Conservation (phyloP, 306 rosid genomes). For the Mimosa bimucronata region DNA sequence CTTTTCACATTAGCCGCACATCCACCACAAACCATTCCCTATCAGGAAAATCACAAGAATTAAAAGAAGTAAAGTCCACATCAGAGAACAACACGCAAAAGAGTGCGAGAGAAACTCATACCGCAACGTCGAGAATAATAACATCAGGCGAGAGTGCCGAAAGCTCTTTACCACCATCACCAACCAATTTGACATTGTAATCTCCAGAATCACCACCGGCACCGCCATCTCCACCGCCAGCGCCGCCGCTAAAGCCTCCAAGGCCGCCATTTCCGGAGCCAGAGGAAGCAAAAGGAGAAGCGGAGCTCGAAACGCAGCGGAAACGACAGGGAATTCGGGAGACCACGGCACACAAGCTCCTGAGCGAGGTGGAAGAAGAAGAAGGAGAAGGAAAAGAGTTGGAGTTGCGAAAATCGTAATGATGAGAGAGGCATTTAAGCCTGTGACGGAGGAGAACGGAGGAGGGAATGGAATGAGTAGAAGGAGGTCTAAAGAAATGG, state of each 20-base stretch:
- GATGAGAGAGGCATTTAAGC: conserved; percentile 36
- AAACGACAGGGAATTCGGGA: conserved; percentile 42
- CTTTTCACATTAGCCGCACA: conserved; percentile 91
- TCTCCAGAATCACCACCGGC: conserved; percentile 61
- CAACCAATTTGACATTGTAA: conserved; percentile 53
- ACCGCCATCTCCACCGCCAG: conserved; percentile 44
- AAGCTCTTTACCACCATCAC: conserved; percentile 56
- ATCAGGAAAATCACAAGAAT: conserved; percentile 18
- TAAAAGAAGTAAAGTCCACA: background rate
- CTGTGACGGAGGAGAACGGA: conserved; percentile 47
- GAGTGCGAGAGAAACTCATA: conserved; percentile 40
- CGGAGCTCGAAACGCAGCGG: conserved; percentile 63
- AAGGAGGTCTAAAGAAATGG: conserved; percentile 39
- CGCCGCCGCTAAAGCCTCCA: conserved; percentile 29
- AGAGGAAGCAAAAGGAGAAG: conserved; percentile 58
- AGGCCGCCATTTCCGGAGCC: conserved; percentile 59
- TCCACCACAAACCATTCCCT: conserved; percentile 86
- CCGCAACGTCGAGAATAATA: conserved; percentile 87
- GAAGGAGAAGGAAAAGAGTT: conserved; percentile 22
- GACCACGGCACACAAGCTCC: conserved; percentile 34
- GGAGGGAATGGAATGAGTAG: conserved; percentile 34
- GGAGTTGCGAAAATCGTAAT: conserved; percentile 29
- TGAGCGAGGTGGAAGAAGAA: conserved; percentile 47
- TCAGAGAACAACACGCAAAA: background rate
- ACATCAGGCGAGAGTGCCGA: conserved; percentile 62